These are phyloP conservation scores for Nymphaea colorata DNA, from an alignment of 164 flowering plant genomes.

Conservation along the genomic window DNA sequence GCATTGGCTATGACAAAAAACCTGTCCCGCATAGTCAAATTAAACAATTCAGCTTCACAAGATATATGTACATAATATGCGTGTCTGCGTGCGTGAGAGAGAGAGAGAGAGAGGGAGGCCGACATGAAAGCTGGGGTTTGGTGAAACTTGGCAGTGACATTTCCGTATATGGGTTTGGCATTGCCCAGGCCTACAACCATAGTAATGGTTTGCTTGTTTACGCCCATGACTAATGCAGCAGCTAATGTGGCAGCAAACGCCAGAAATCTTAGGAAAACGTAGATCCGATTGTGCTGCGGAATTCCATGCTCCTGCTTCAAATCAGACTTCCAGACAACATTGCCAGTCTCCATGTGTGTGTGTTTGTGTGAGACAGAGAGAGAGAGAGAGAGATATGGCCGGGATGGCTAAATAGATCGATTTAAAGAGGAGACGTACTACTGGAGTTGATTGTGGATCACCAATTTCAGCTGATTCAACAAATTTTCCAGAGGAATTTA, in stretches of 20 bases:
- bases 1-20: constrained; percentile 70
- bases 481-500: too few species aligned
- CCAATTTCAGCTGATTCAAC: too few species aligned
- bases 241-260: constrained; percentile 44
- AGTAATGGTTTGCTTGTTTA: constrained; percentile 53
- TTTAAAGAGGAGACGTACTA: too few species aligned
- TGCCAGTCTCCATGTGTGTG: too few species aligned
- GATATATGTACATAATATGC: not conserved
- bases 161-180: constrained; percentile 26
- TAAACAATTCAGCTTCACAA: not conserved
- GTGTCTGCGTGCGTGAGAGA: not conserved
- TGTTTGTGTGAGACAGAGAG: too few species aligned
- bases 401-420: too few species aligned
- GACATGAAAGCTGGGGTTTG: constrained; percentile 34
- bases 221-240: constrained; percentile 66
- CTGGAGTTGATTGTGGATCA: too few species aligned
- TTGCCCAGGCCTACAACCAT: constrained; percentile 47
- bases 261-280: constrained; percentile 26
- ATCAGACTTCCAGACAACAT: too few species aligned
- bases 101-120: not conserved
- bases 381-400: too few species aligned
- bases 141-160: constrained; percentile 60
- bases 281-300: too few species aligned
- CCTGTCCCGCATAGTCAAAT: constrained; percentile 22
- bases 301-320: too few species aligned